These are phyloP conservation scores for Silene noctiflora DNA, from an alignment of 179 eudicot genomes.

Conservation along the genomic window DNA sequence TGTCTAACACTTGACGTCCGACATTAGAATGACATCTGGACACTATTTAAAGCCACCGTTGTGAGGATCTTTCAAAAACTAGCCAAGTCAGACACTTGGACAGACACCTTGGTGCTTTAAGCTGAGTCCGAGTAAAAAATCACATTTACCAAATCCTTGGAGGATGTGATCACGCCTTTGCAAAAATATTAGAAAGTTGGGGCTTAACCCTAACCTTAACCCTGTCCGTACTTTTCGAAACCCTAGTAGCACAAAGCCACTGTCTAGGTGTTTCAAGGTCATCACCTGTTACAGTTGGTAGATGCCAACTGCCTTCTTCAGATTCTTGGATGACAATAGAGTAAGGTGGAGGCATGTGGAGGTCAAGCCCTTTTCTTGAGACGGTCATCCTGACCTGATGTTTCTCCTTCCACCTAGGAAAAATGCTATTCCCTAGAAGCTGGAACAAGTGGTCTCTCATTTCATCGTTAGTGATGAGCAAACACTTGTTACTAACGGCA, in stretches of 20 bases:
- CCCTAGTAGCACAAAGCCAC: slow-evolving; percentile 75
- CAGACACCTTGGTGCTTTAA: not conserved
- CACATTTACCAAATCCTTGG: not conserved
- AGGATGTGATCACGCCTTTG: slow-evolving; percentile 10
- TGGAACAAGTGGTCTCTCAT: slow-evolving; percentile 59
- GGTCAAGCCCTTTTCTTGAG: slow-evolving; percentile 38
- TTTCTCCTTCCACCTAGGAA: slow-evolving; percentile 55
- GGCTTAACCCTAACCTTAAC: slow-evolving; percentile 13
- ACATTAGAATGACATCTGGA: not conserved
- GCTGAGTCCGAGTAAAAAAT: not conserved
- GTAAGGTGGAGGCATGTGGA: slow-evolving; percentile 90
- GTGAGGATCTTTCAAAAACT: not conserved
- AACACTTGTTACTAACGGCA: slow-evolving; percentile 45
- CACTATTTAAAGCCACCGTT: too few species aligned
- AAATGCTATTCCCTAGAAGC: slow-evolving; percentile 45
- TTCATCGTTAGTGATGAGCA: slow-evolving; percentile 50
- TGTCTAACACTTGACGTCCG: not conserved
- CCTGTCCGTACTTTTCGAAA: slow-evolving; percentile 1
- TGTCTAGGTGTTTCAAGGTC: slow-evolving; percentile 72
- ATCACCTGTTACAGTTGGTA: slow-evolving; percentile 72
- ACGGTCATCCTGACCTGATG: slow-evolving; percentile 69
- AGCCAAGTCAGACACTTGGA: not conserved
- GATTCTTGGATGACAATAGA: slow-evolving; percentile 84
- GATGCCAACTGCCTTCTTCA: slow-evolving; percentile 77
- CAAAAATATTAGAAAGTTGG: slow-evolving; percentile 14